These are phyloP conservation scores for Dipodascopsis tothii DNA, from an alignment of 805 yeast genomes.

Conservation along the genomic window DNA sequence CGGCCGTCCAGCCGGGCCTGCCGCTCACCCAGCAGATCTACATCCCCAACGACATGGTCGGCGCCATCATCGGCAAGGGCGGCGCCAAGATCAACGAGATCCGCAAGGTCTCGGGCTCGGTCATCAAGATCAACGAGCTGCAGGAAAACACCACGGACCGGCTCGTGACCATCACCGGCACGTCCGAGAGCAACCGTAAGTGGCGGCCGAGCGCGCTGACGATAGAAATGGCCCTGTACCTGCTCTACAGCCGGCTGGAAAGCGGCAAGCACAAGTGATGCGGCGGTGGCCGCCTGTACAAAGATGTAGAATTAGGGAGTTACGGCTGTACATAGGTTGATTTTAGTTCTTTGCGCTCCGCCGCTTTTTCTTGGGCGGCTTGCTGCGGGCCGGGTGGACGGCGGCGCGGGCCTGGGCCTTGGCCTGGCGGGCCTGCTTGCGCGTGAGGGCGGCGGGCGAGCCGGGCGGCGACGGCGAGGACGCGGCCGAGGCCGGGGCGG, in stretches of 20 bases:
- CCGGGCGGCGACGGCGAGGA: too few relatives aligned
- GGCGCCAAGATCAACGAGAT: conserved; percentile 77
- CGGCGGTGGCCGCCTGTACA: too few relatives aligned
- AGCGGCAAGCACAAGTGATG: conserved; percentile 20
- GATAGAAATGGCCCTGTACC: conserved; percentile 27
- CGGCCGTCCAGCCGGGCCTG: conserved; percentile 10
- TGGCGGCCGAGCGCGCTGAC: conserved; percentile 11
- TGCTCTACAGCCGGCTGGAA: conserved; percentile 28
- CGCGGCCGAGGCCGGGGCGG: too few relatives aligned
- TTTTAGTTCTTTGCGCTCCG: too few relatives aligned
- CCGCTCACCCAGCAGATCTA: conserved; percentile 54
- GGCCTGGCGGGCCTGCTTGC: too few relatives aligned
- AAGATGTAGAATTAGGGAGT: too few relatives aligned
- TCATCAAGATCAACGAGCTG: conserved; percentile 53
- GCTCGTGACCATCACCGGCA: conserved; percentile 23
- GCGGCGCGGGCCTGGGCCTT: too few relatives aligned
- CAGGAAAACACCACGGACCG: conserved; percentile 26
- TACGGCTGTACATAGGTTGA: too few relatives aligned
- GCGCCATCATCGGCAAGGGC: conserved; percentile 74
- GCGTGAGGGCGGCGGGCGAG: too few relatives aligned
- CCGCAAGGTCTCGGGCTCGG: conserved; percentile 65
- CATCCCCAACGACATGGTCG: conserved; percentile 72
- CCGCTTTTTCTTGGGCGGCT: too few relatives aligned
- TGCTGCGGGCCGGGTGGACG: too few relatives aligned
- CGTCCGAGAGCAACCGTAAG: conserved; percentile 19